Evolutionary conservation across 2,329 filamentous ascomycete species (phyloP).

Genomic region (Lomentospora prolificans): DNA sequence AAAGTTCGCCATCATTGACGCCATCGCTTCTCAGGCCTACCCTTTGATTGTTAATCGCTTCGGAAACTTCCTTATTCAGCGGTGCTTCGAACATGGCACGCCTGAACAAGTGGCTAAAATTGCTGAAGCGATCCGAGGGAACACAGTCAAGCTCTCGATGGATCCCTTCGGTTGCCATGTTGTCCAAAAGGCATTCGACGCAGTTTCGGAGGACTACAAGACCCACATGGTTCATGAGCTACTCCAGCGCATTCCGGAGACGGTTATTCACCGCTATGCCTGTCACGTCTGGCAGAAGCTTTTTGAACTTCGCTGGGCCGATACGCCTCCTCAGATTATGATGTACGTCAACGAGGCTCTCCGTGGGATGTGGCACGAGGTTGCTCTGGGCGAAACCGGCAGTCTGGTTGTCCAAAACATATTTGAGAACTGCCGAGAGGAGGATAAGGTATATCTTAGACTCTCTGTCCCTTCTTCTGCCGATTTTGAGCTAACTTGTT

Average conservation of each 20-base stretch:
- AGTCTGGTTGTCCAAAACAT: slow-evolving; percentile 99
- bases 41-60: slow-evolving; percentile 97
- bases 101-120: slow-evolving; percentile 91
- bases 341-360: slow-evolving; percentile 93
- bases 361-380: slow-evolving; percentile 96
- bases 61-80: slow-evolving; percentile 95
- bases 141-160: slow-evolving; percentile 92
- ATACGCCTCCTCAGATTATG: slow-evolving; percentile 96
- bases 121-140: slow-evolving; percentile 85
- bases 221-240: slow-evolving; percentile 98
- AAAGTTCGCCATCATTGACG: slow-evolving; percentile 94
- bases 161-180: slow-evolving; percentile 98
- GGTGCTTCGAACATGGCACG: slow-evolving; percentile 97
- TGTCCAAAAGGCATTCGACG: slow-evolving; percentile 97
- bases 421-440: slow-evolving; percentile 97
- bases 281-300: slow-evolving; percentile 99
- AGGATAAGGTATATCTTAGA: slow-evolving; percentile 69
- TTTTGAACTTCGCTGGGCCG: slow-evolving; percentile 93
- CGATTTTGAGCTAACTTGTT: slow-evolving; percentile 11
- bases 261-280: slow-evolving; percentile 95
- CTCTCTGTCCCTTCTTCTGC: neutral
- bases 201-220: slow-evolving; percentile 95
- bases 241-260: slow-evolving; percentile 89
- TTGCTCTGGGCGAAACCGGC: slow-evolving; percentile 91
- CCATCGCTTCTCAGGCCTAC: slow-evolving; percentile 90